Base-by-base conservation (phyloP, 2,329 filamentous ascomycete genomes). In the Aureobasidium sp. region DNA sequence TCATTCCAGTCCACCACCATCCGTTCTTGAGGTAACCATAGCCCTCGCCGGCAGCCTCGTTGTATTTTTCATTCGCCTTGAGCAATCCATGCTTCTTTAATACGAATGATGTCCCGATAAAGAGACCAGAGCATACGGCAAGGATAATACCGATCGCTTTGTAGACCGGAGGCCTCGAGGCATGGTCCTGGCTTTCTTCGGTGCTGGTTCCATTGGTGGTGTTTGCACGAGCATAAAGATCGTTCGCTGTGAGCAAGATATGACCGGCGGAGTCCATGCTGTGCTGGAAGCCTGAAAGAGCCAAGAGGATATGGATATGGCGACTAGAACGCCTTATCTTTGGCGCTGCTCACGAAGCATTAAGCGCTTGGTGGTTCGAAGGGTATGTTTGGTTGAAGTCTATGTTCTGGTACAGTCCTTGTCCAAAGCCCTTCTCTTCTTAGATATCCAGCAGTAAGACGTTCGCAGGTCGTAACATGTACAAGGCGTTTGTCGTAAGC, bases 1-100 rank as follows among this genome's bases (percentile, higher is more conserved):
- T 91, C 94, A 99, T 97, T 67, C 94, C 94, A 1, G 78, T 74
- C 94, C 94, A 99, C 94, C 94, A 99, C 78, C 83, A 96, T 21
- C 79, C 79, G 69, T 97, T 97, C 77, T 95, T 96, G 68, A 99
- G 84, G 73, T 97, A 99, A 64, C 93, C 92, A 73, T 97, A 97
- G 60, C 94, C 94, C 74, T 97, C 93, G 62, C 94, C 94, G 0
- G 94, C 92, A 65, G 89, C 90, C 75, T 97, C 91, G 64, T 95
- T 88, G 78, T 97, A 97, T 74, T 97, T 97, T 68, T 89, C 85
- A 74, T 97, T 99, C 54, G 94, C 93, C 72, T 85, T 91, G 63
- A 99, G 80, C 67, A 99, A 76, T 4, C 94, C 94, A 62, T 89
- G 81, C 77, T 99, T 99, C 76, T 97, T 97, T 69, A 99, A 77